Base-by-base conservation (phyloP, 352 stramenopile genomes). In the Phytophthora kernoviae region DNA sequence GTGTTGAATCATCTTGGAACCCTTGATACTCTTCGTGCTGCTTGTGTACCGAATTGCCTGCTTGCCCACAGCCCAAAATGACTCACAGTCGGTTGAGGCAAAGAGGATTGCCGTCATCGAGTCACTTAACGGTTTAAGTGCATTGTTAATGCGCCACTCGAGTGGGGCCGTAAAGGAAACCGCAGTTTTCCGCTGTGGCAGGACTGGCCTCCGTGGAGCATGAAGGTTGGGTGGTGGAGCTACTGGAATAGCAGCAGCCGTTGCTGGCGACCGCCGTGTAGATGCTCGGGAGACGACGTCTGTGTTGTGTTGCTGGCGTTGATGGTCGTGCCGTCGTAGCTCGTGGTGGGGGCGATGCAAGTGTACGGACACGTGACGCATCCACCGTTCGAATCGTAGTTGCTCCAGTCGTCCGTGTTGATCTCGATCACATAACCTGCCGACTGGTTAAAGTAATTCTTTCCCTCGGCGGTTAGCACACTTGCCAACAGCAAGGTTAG, bases 361-460 rank as follows among this genome's bases (percentile, higher is more conserved):
- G 87, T 94, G 74, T 94, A 96, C 1, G 87, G 87, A 36, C 87
- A 96, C 43, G 87, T 96, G 33, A 94, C 83, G 57, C 87, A 94
- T 52, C 87, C 87, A 43, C 87, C 81, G n/a, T 92, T 82, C 5
- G 67, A 26, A 32, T 84, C 79, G 73, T 90, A 92, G 73, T 96
- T 96, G 61, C 75, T 88, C 87, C 87, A 96, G 54, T 90, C 80
- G 15, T 65, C 72, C 43, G 85, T 88, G 27, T 46, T 66, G 51
- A 93, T 87, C 20, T 91, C 81, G 63, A 93, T 85, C 42, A 67
- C 46, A 70, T 89, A 93, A 44, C 67, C 61, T 1, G 84, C 63
- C 33, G 71, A 79, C 67, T 89, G 81, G 79, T 93, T 93, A 60
- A 87, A 93, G 41, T 70, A 79, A 44, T 81, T 71, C 47, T 65